A percentile compares a stretch with the other conserved stretches of the same genome.
These are phyloP conservation scores for Limonium bicolor DNA, from an alignment of 148 eudicot species.

Conservation along the genomic window DNA sequence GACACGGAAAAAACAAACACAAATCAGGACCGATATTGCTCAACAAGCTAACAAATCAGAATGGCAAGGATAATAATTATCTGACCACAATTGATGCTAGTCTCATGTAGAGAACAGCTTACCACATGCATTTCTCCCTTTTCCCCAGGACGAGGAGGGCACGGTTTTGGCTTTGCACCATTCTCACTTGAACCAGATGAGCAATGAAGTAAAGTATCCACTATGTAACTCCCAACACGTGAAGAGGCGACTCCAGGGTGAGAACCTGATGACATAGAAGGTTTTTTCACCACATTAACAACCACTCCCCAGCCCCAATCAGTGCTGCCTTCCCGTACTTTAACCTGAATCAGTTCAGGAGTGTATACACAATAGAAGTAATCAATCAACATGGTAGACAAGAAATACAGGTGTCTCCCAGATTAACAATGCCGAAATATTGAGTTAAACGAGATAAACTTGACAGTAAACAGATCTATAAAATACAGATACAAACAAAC, in stretches of 20 bases:
- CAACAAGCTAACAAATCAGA: slow-evolving; percentile 3
- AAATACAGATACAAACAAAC: no score
- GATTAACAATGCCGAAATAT: no score
- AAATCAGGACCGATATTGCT: slow-evolving; percentile 4
- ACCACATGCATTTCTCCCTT: slow-evolving; percentile 99
- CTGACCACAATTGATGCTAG: background rate
- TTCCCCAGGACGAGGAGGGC: slow-evolving; percentile 94
- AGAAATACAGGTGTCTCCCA: background rate
- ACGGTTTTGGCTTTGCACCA: slow-evolving; percentile 87
- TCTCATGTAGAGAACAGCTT: slow-evolving; percentile 23
- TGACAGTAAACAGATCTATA: no score
- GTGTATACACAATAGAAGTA: background rate
- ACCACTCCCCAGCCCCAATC: slow-evolving; percentile 99
- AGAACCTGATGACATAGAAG: slow-evolving; percentile 37
- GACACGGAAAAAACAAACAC: slow-evolving; percentile 1
- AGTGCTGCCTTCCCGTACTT: slow-evolving; percentile 73
- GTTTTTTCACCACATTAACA: slow-evolving; percentile 83
- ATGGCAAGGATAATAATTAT: background rate
- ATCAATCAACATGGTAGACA: background rate
- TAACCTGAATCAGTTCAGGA: slow-evolving; percentile 32
- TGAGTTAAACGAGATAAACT: no score
- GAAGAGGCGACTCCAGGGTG: slow-evolving; percentile 34
- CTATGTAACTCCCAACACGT: slow-evolving; percentile 66
- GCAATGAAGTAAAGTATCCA: slow-evolving; percentile 92
- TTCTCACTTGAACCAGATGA: slow-evolving; percentile 72